A percentile compares a stretch with the other conserved stretches of the same genome.
These are phyloP conservation scores for Cryptococcus floricola DNA, from an alignment of 1,284 basidiomycete genomes.

Conservation along the genomic window DNA sequence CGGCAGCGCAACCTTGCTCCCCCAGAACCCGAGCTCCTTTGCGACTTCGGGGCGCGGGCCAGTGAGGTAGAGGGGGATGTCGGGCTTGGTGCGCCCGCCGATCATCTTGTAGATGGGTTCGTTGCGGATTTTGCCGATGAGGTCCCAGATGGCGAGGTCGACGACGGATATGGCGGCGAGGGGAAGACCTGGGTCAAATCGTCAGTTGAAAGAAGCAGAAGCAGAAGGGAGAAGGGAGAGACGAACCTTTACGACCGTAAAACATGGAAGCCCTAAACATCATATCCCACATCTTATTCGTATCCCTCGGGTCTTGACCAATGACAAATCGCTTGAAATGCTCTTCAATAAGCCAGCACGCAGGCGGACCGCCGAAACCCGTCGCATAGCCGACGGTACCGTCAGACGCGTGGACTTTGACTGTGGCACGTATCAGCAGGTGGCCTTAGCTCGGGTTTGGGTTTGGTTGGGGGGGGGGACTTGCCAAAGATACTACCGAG, in stretches of 20 bases:
- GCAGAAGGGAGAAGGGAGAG: too few relatives aligned
- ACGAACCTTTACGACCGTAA: slow-evolving; percentile 54
- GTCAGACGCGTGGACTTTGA: slow-evolving; percentile 53
- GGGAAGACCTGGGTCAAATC: slow-evolving; percentile 47
- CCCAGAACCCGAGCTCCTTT: slow-evolving; percentile 56
- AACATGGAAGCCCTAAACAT: slow-evolving; percentile 53
- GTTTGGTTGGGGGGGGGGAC: background rate
- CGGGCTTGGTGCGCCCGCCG: slow-evolving; percentile 54
- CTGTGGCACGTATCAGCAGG: slow-evolving; percentile 1
- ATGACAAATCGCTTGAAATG: slow-evolving; percentile 56
- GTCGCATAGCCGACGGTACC: slow-evolving; percentile 55
- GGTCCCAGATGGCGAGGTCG: slow-evolving; percentile 55
- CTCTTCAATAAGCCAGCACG: slow-evolving; percentile 57
- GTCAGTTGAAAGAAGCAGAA: too few relatives aligned
- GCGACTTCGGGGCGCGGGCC: slow-evolving; percentile 53
- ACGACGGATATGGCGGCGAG: slow-evolving; percentile 56
- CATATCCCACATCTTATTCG: slow-evolving; percentile 54
- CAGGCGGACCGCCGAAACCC: slow-evolving; percentile 56
- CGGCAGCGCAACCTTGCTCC: slow-evolving; percentile 54
- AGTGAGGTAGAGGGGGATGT: slow-evolving; percentile 56
- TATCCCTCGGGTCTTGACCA: slow-evolving; percentile 55
- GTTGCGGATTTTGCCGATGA: slow-evolving; percentile 55
- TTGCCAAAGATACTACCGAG: slow-evolving; percentile 52
- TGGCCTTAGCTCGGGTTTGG: too few relatives aligned
- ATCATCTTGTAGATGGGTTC: slow-evolving; percentile 60